Percentiles rank a stretch among this genome's conserved stretches.
Conservation (phyloP, 148 eudicot genomes). For the Nepenthes gracilis region DNA sequence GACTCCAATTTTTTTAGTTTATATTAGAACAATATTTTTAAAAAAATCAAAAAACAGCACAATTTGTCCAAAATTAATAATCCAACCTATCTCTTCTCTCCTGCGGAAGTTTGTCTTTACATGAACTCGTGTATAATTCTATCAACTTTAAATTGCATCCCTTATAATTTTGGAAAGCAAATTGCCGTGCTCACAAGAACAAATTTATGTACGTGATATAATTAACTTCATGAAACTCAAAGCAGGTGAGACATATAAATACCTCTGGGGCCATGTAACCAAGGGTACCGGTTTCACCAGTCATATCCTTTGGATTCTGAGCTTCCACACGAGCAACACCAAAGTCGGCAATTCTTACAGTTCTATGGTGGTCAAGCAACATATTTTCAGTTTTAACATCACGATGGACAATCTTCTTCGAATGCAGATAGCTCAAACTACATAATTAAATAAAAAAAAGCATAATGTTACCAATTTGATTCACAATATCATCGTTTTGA, state of each 20-base stretch:
- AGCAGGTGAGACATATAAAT: neutral
- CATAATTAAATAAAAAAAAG: neutral
- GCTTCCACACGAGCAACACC: conserved; percentile 95
- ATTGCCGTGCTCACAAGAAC: too few species aligned
- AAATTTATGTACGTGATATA: too few species aligned
- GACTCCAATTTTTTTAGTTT: too few species aligned
- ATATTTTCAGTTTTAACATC: conserved; percentile 93
- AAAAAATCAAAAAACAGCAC: too few species aligned
- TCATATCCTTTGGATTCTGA: conserved; percentile 79
- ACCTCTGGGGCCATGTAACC: conserved; percentile 99
- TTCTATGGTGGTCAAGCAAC: conserved; percentile 49
- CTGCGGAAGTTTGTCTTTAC: too few species aligned
- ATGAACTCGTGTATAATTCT: too few species aligned
- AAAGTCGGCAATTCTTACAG: conserved; percentile 80
- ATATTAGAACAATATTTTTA: too few species aligned
- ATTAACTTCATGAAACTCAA: too few species aligned
- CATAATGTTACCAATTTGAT: neutral
- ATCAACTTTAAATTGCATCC: too few species aligned
- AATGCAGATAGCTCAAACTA: conserved; percentile 68
- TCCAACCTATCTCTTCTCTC: too few species aligned
- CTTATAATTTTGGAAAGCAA: too few species aligned
- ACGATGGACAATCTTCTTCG: conserved; percentile 86
- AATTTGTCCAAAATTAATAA: too few species aligned
- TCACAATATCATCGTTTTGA: neutral
- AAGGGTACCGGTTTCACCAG: conserved; percentile 87